These are phyloP conservation scores for Candida cerambycidarum DNA, from an alignment of 805 yeast species.

Conservation along the genomic window DNA sequence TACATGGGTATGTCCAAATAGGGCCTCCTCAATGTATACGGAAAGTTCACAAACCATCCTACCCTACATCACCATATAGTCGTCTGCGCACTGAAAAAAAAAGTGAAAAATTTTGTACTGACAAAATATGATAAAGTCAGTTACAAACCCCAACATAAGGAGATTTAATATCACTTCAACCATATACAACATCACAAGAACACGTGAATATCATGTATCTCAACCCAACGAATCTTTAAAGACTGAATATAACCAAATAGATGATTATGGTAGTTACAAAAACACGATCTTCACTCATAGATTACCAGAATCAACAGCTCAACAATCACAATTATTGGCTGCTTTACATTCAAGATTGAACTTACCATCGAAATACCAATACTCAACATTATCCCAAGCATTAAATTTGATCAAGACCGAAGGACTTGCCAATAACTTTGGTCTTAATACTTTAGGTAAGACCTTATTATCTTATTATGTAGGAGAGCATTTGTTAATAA, in stretches of 20 bases:
- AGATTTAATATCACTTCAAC: background rate
- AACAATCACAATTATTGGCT: conserved; percentile 67
- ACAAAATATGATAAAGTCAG: conserved; percentile 3
- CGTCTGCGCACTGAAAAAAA: conserved; percentile 9
- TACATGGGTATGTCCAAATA: too few species aligned
- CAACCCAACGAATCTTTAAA: conserved; percentile 25
- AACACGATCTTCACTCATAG: conserved; percentile 43
- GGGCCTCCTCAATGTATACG: too few species aligned
- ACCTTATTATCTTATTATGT: conserved; percentile 73
- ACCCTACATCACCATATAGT: too few species aligned
- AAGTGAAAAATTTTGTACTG: conserved; percentile 10
- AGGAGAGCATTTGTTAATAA: conserved; percentile 67
- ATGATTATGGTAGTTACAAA: conserved; percentile 42
- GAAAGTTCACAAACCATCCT: too few species aligned
- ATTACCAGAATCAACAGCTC: conserved; percentile 47
- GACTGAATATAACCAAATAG: conserved; percentile 30
- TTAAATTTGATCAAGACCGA: conserved; percentile 56
- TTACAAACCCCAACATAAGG: background rate
- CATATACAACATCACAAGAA: background rate
- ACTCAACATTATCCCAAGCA: conserved; percentile 75
- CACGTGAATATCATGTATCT: conserved; percentile 21
- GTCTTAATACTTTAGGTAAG: conserved; percentile 80
- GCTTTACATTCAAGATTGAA: conserved; percentile 77
- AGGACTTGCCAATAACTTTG: conserved; percentile 68
- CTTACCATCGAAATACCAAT: conserved; percentile 56